Base-by-base conservation (phyloP, 2,329 filamentous ascomycete species). In the Thielaviopsis euricoi region DNA sequence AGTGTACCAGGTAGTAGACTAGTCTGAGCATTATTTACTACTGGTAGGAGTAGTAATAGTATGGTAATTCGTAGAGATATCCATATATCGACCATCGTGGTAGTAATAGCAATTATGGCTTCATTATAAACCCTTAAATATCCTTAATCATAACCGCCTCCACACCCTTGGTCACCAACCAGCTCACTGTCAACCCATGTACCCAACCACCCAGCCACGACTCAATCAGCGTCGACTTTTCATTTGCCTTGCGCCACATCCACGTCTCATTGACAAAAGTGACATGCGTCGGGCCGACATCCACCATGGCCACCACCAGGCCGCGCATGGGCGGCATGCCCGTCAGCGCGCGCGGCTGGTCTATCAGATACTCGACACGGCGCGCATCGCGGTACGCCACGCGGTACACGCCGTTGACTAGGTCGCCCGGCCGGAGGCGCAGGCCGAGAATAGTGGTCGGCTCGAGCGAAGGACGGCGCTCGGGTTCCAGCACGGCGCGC, bases 221-320 rank as follows among this genome's bases (percentile, higher is more conserved):
- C 60, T 71, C 69, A 23, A 71, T 60, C 55, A 70, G 54, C 12
- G 65, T 64, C 17, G 65, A 62, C 53, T 61, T 63, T 53, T 69
- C 68, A 19, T 62, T 60, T 17, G 56, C 33, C 12, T 58, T 62
- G 50, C 69, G 64, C 69, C 69, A 71, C 66, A 70, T 67, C 70
- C 69, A 71, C n/a, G 70, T 70, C 65, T 71, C 69, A 58, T 70
- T 71, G 52, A 69, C 63, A 53, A 71, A 68, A 7, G 67, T 62
- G 25, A 67, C 60, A 13, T 53, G 48, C 1, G 56, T 56, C 3
- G 56, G 56, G 3, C 51, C 46, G 10, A 58, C 56, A 48, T 56
- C 56, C 52, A 62, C 49, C 10, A 59, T 58, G 23, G 53, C 57
- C 50, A 62, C 33, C n/a, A 63, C 59, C 21, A 62, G 50, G 10